Evolutionary conservation across 306 rosid species (phyloP), one percentile per base, ranked within the genome.

Genomic region (Quillaja saponaria): DNA sequence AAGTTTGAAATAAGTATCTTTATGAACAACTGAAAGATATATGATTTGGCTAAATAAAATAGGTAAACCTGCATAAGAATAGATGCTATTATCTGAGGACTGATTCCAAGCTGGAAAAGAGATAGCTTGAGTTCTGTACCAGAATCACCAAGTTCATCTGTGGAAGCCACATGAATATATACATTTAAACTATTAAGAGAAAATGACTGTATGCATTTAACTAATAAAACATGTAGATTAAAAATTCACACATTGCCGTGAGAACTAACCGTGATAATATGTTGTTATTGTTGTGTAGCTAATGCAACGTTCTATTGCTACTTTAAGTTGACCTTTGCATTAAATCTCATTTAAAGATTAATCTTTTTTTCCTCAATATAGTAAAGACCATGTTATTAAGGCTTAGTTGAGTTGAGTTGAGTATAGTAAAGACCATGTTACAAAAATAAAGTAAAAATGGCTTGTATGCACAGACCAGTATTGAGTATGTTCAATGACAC

Each of bases 131-230:
- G 91, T 87, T 92, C 94, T 15, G 87, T 71, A 40, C 87, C 13
- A 67, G 79, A 88, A 74, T 86, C 94, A 11, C 99, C 99, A 40
- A 92, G 99, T 78, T 89, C 95, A 85, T 92, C 99, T 92, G 90
- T 80, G 86, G 80, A 71, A 68, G 72, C 85, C 77, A 73, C 50
- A 80, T 58, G 39, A 78, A 76, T 39, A 6, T 8, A 39, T 39
- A 39, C 44, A 39, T 25, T 25, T 25, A 25, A 25, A 25, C 31
- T 25, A 25, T 25, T 25, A 1, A 25, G 31, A 25, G 31, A 25
- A 25, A 25, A 25, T 42, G 67, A 66, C 68, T 40, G 55, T 71
- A 58, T 70, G 64, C 63, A 63, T 33, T 51, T 31, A 67, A 74
- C 79, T 19, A 35, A 33, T 21, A 60, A 72, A 53, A 63, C 55